Evolutionary conservation across 2,329 filamentous ascomycete genomes (phyloP).

Genomic region (Hypoxylon rubiginosum): DNA sequence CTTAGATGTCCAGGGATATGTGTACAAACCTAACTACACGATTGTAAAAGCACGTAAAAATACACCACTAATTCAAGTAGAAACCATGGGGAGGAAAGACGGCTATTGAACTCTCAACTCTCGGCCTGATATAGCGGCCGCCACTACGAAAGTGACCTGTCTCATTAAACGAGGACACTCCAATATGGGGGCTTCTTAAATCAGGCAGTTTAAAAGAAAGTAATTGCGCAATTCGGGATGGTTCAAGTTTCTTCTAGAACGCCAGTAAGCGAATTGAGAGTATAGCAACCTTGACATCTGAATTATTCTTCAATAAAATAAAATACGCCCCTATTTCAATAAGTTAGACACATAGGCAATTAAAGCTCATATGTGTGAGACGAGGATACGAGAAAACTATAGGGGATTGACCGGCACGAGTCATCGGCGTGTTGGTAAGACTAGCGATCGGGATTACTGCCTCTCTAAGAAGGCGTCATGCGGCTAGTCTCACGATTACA

Average conservation of each 20-base stretch:
- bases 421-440: constrained; percentile 40
- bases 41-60: neutral
- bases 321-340: no score
- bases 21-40: neutral
- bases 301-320: no score
- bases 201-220: no score
- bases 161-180: neutral
- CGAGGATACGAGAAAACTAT: no score
- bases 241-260: no score
- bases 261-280: no score
- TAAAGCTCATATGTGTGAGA: neutral
- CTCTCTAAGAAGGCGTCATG: neutral
- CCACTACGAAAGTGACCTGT: neutral
- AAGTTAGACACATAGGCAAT: neutral
- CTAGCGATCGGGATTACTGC: no score
- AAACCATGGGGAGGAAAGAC: neutral
- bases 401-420: constrained; percentile 32
- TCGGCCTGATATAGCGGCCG: neutral
- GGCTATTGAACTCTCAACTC: neutral
- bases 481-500: neutral
- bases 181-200: no score
- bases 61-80: neutral
- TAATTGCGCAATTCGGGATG: no score
- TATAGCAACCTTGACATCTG: no score
- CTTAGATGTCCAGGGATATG: neutral